These are phyloP conservation scores for Backusella tarrabulga DNA, from an alignment of 192 early-diverging fungal genomes.

Conservation along the genomic window DNA sequence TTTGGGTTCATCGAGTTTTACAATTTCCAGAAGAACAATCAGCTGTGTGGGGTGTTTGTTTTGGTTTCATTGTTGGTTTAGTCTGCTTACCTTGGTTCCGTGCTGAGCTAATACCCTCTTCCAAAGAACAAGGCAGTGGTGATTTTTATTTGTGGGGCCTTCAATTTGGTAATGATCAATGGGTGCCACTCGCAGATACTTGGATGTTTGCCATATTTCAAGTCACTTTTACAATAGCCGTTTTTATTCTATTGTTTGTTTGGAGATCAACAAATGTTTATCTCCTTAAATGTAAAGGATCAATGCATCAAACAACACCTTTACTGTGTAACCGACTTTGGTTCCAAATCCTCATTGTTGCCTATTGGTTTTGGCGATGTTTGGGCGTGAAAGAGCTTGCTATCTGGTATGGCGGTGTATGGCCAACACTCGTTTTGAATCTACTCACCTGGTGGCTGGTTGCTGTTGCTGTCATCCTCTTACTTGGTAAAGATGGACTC, in stretches of 20 bases:
- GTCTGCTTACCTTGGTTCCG: conserved; percentile 64
- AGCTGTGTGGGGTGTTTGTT: conserved; percentile 22
- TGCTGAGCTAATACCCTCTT: conserved; percentile 62
- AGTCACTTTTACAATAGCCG: conserved; percentile 1
- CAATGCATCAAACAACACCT: neutral
- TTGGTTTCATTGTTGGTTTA: conserved; percentile 40
- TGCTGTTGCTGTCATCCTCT: neutral
- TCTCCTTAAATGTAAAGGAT: conserved; percentile 17
- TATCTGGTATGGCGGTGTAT: conserved; percentile 22
- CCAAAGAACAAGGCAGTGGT: conserved; percentile 33
- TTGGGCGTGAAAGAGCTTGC: conserved; percentile 6
- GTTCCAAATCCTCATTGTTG: conserved; percentile 19
- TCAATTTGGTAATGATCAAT: conserved; percentile 25
- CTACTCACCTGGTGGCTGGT: neutral
- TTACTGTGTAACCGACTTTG: conserved; percentile 14
- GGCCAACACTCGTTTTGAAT: conserved; percentile 11
- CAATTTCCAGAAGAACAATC: conserved; percentile 21
- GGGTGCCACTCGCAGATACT: conserved; percentile 49
- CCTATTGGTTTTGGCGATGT: conserved; percentile 21
- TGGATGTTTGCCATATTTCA: conserved; percentile 38
- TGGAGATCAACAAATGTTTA: conserved; percentile 17
- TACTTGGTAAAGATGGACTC: neutral
- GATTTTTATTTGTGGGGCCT: conserved; percentile 56
- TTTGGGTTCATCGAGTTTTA: conserved; percentile 53
- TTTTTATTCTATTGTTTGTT: conserved; percentile 21